Evolutionary conservation across 2,329 filamentous ascomycete genomes (phyloP), one percentile per base, ranked within the genome.

Genomic region (Phaeoacremonium minimum): DNA sequence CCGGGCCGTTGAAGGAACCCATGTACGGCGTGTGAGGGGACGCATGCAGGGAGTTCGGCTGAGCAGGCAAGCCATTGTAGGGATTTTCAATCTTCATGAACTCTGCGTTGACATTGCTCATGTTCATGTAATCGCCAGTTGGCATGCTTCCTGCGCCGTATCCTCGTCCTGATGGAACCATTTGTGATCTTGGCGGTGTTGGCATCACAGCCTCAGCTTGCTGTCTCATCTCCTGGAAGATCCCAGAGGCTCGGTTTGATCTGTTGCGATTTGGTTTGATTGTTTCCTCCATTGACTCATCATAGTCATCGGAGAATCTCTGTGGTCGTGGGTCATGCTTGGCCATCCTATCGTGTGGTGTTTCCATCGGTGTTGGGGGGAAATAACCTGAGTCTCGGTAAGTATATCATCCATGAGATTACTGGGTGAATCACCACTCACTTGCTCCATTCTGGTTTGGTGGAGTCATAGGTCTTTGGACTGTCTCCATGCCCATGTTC

Each of bases 281-380:
- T 1, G 78, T 82, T 56, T 80, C 77, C 50, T 82, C 77, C 73
- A 80, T 77, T 12, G 77, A 80, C 56, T 78, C 77, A 48, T 83
- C 79, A 45, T 80, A 80, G 31, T 67, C 69, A 17, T 81, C 76
- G 4, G 70, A 56, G 50, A 83, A 83, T 36, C 83, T 60, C 46
- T 57, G 63, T 4, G 64, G 63, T 4, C 59, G 57, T 13, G 57
- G 45, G 32, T 63, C 55, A 26, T 66, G 61, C 58, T 71, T 71
- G 30, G 56, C 49, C 29, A 63, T 48, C 33, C 64, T 61, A 42
- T 71, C 61, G 43, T 72, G 69, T 30, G 83, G 81, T 15, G 80
- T 85, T 35, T 79, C 76, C 49, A 73, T 75, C 36, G 84, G 83
- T 18, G 83, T 87, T 31, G 81, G 74, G 39, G 83, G 83, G 46